Evolutionary conservation across 352 stramenopile species (phyloP).

Genomic region (Blastocystis sp.): DNA sequence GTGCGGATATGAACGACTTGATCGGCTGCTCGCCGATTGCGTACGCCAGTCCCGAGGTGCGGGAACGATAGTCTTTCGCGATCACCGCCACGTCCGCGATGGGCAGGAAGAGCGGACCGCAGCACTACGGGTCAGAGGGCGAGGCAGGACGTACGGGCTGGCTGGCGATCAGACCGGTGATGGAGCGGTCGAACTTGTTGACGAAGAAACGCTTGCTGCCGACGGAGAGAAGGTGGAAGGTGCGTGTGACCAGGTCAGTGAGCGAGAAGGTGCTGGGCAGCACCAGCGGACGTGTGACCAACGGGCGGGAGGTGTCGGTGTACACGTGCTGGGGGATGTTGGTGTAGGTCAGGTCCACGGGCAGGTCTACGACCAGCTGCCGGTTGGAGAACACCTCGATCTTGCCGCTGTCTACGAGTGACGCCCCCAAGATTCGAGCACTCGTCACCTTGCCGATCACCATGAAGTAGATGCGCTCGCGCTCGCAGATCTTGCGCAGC

Average conservation of each 20-base stretch:
- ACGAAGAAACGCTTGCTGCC: constrained; percentile 96
- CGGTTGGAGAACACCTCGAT: constrained; percentile 57
- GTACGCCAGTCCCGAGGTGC: constrained; percentile 86
- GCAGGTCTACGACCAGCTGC: constrained; percentile 14
- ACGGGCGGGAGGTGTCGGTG: constrained; percentile 78
- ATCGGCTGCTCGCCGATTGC: constrained; percentile 92
- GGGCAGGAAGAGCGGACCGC: constrained; percentile 91
- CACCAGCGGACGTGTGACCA: constrained; percentile 75
- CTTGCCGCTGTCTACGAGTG: neutral
- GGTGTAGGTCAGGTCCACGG: constrained; percentile 49
- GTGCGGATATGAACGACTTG: constrained; percentile 89
- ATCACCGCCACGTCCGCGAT: constrained; percentile 93
- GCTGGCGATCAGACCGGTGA: constrained; percentile 93
- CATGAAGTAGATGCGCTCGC: constrained; percentile 92
- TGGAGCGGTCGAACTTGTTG: constrained; percentile 91
- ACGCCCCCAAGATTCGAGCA: neutral
- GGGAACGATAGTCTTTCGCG: constrained; percentile 89
- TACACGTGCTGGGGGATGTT: constrained; percentile 55
- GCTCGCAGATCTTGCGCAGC: constrained; percentile 88
- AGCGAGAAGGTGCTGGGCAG: constrained; percentile 85
- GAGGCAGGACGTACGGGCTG: constrained; percentile 76
- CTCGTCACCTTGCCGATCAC: constrained; percentile 85
- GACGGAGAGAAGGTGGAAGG: constrained; percentile 89
- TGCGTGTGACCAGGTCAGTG: constrained; percentile 84
- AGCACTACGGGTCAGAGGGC: constrained; percentile 79